These are phyloP conservation scores for Syzygium oleosum DNA, from an alignment of 345 rosid species.

Conservation along the genomic window DNA sequence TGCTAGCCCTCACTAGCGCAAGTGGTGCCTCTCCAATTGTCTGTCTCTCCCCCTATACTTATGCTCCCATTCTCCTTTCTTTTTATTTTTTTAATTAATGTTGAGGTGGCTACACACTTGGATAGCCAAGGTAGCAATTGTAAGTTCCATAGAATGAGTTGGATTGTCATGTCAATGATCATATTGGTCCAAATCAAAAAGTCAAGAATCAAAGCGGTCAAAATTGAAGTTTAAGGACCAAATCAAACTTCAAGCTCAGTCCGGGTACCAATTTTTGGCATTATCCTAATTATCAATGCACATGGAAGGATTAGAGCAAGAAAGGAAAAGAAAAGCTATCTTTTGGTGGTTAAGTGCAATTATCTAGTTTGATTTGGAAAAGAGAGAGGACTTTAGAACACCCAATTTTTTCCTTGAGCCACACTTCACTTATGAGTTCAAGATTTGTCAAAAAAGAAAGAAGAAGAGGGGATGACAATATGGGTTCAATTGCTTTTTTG, in stretches of 20 bases:
- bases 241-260: neutral
- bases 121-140: neutral
- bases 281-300: neutral
- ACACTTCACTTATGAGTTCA: neutral
- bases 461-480: neutral
- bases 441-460: neutral
- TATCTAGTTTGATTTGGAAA: neutral
- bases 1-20: neutral
- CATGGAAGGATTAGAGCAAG: neutral
- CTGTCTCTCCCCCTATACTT: neutral
- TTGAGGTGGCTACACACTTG: neutral
- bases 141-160: neutral
- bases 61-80: neutral
- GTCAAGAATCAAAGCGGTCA: neutral
- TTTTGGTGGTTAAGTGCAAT: neutral
- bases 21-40: rapidly evolving
- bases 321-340: neutral
- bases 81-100: neutral
- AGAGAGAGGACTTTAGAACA: neutral
- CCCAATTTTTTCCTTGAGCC: neutral
- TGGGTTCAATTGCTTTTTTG: neutral
- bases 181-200: neutral
- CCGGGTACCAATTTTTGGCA: rapidly evolving
- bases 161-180: neutral
- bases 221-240: neutral